These are phyloP conservation scores for Kurtzmaniella fragi DNA, from an alignment of 805 yeast species.

Conservation along the genomic window DNA sequence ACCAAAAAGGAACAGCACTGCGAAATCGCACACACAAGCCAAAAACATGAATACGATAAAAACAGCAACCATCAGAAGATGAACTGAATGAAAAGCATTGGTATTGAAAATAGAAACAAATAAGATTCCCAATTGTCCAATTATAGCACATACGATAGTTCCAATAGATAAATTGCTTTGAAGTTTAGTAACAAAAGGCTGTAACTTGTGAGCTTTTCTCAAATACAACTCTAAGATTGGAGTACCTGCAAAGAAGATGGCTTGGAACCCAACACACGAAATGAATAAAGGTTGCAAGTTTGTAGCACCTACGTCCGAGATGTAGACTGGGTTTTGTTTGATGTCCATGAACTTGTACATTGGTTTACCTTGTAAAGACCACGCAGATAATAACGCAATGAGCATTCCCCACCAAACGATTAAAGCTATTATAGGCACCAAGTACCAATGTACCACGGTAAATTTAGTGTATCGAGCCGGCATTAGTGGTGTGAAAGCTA, in stretches of 20 bases:
- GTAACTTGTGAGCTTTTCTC: constrained; percentile 52
- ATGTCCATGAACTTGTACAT: constrained; percentile 50
- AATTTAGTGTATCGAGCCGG: constrained; percentile 14
- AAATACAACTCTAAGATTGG: constrained; percentile 58
- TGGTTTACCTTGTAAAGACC: constrained; percentile 82
- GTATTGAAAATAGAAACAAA: constrained; percentile 74
- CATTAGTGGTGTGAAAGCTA: no score
- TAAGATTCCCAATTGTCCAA: constrained; percentile 70
- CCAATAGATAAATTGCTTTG: constrained; percentile 43
- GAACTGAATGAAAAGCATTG: constrained; percentile 51
- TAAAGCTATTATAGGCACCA: constrained; percentile 62
- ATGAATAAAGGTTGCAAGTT: constrained; percentile 81
- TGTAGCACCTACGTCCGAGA: constrained; percentile 87
- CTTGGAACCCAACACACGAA: constrained; percentile 72
- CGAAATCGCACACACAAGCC: constrained; percentile 33
- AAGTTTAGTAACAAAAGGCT: constrained; percentile 41
- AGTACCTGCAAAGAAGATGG: constrained; percentile 63
- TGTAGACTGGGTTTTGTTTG: constrained; percentile 54
- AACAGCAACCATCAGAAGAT: constrained; percentile 63
- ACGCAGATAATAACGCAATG: constrained; percentile 66
- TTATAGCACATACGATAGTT: constrained; percentile 38
- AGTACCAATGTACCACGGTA: constrained; percentile 45
- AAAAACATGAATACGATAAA: constrained; percentile 67
- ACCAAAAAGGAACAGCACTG: constrained; percentile 35
- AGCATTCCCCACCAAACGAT: constrained; percentile 91